These are phyloP conservation scores for Adiantum capillusveneris DNA, from an alignment of 75 land plant genomes.

Conservation along the genomic window DNA sequence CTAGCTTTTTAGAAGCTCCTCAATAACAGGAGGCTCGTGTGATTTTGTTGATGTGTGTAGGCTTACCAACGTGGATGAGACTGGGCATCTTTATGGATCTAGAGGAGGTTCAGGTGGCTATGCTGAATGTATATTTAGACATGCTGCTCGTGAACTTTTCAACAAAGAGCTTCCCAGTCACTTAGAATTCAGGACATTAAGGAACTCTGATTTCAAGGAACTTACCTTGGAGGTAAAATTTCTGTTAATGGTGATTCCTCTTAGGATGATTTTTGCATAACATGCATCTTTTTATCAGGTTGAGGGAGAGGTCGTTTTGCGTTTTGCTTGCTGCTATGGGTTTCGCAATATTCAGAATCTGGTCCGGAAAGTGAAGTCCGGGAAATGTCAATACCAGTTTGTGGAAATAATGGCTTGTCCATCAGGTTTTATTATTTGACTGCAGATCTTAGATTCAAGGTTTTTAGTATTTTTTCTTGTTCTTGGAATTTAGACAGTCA, in stretches of 20 bases:
- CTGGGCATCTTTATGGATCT: constrained; percentile 75
- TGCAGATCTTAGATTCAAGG: constrained; percentile 23
- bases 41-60: no score
- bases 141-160: constrained; percentile 75
- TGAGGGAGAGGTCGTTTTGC: constrained; percentile 53
- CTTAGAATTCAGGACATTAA: constrained; percentile 51
- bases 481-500: not conserved
- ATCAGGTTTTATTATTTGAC: constrained; percentile 70
- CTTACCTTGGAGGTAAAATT: constrained; percentile 51
- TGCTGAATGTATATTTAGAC: constrained; percentile 70
- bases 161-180: constrained; percentile 55
- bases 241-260: not conserved
- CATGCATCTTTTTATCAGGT: constrained; percentile 29
- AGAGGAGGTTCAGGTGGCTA: constrained; percentile 92
- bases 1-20: no score
- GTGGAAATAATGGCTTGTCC: constrained; percentile 98
- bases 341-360: constrained; percentile 83
- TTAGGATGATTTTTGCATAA: not conserved
- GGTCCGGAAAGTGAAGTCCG: constrained; percentile 68
- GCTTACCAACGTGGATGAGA: constrained; percentile 72
- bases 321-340: constrained; percentile 88
- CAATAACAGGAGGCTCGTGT: no score
- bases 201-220: constrained; percentile 91
- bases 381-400: constrained; percentile 85
- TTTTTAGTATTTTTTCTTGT: not conserved